Evolutionary conservation across 495 filamentous ascomycete species (phyloP), one percentile per base, ranked within the genome.

Genomic region (Amniculicola lignicola): DNA sequence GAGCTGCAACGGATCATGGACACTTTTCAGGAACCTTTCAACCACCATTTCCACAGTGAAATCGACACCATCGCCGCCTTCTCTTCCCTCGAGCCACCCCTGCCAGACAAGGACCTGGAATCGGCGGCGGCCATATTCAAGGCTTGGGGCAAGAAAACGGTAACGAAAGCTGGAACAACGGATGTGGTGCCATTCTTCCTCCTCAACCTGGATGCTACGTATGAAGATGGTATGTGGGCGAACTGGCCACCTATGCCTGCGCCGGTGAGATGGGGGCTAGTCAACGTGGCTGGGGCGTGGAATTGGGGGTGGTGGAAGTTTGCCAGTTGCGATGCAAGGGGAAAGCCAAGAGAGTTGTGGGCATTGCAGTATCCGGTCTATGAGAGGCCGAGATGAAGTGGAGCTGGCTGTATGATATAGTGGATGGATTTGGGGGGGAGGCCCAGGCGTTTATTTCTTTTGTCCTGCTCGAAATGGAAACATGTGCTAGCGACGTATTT

Each of bases 281-380:
- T 62, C 10, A 80, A 77, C 52, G 53, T 79, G 11, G 73, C 65
- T 2, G 75, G 74, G 2, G 66, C 72, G 19, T 72, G 61, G 51
- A 71, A 78, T 54, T 63, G 63, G 6, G 65, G 74, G 1, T 74
- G 75, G 75, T 80, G 78, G 78, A 74, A 70, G 70, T 81, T 81
- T 68, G 70, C 72, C 14, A 78, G 75, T 12, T 81, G 77, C 38
- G 62, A 62, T 42, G 19, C 21, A n/a, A 35, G 16, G 10, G 59
- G 59, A 4, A 40, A 44, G 19, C 59, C 59, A 27, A 57, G 28
- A 43, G 40, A 41, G 40, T 21, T 57, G 33, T 56, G 57, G 45
- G 58, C 58, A 14, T 39, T 59, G 33, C 36, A 49, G 27, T 31
- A n/a, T n/a, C n/a, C n/a, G n/a, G n/a, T n/a, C n/a, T n/a, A n/a